A percentile compares a stretch with the other conserved stretches of the same genome.
phyloP scores from a whole-genome alignment of 2,329 filamentous ascomycete species.

The Kalaharituber pfeilii region DNA sequence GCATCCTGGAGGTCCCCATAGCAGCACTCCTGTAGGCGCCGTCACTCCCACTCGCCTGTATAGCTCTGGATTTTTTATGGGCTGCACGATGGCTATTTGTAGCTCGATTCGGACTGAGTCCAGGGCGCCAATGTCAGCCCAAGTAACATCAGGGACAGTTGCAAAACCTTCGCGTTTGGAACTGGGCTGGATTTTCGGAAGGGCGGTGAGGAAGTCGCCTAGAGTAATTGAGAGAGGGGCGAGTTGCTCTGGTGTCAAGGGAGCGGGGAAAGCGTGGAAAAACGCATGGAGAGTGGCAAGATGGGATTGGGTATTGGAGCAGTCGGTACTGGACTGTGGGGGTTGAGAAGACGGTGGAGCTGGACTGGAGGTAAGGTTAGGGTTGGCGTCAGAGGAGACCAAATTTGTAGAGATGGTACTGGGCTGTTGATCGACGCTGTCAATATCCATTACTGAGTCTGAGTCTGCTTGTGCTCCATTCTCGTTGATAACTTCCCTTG shows the following conservation, averaged over 20 bases:
- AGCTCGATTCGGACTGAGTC: slow-evolving; percentile 63
- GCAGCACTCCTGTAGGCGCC: slow-evolving; percentile 68
- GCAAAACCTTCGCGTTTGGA: slow-evolving; percentile 88
- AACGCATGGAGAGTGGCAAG: slow-evolving; percentile 14
- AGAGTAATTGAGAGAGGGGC: slow-evolving; percentile 38
- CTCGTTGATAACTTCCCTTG: slow-evolving; percentile 7
- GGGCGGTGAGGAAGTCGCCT: slow-evolving; percentile 53
- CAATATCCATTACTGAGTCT: slow-evolving; percentile 4
- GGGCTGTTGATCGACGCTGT: background rate
- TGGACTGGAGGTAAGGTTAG: slow-evolving; percentile 16
- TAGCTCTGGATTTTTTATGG: slow-evolving; percentile 63
- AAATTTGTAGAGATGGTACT: background rate
- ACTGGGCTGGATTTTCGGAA: slow-evolving; percentile 60
- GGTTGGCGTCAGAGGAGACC: slow-evolving; percentile 8
- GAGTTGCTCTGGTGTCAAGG: slow-evolving; percentile 16
- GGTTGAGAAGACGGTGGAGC: slow-evolving; percentile 19
- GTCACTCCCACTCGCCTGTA: slow-evolving; percentile 64
- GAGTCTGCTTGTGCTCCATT: slow-evolving; percentile 7
- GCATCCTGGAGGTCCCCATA: slow-evolving; percentile 93
- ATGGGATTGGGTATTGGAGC: slow-evolving; percentile 6
- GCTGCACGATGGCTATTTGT: slow-evolving; percentile 69
- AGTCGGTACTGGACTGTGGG: slow-evolving; percentile 22
- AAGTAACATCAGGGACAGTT: slow-evolving; percentile 82
- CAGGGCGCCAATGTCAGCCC: slow-evolving; percentile 80
- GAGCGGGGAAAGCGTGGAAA: slow-evolving; percentile 15